Base-by-base conservation (phyloP, 495 filamentous ascomycete genomes). In the Aspergillus asperescens region DNA sequence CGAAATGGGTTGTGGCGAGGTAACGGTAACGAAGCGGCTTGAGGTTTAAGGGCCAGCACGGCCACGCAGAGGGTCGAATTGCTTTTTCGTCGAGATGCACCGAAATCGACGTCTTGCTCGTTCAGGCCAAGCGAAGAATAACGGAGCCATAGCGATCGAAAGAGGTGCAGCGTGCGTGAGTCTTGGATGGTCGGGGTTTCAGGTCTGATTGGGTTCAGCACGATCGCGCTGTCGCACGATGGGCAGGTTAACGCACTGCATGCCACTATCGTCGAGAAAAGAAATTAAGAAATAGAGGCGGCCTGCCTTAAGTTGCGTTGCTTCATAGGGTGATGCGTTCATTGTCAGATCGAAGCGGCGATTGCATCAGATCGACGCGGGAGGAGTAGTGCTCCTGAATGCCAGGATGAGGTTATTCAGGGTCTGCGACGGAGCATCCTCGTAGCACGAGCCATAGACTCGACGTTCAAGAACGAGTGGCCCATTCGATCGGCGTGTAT, bases 401-500 rank as follows among this genome's bases (percentile, higher is more conserved):
- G 22, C 35, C 29, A 41, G n/a, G 38, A 41, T 41, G 38, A 41
- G 38, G 22, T 25, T 43, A 25, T 43, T 43, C 40, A 27, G 40
- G 40, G 40, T 43, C 40, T 28, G 22, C 40, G 22, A 43, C 23
- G 25, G 13, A 31, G 27, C 16, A 46, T 32, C 7, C 29, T 32
- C 10, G 29, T 13, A 32, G 29, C 7, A 32, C 29, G 7, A 32
- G 10, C 3, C 29, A 35, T 15, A 35, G 32, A 5, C 32, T 35
- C 32, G 32, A 24, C 20, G 22, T 25, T 22, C 9, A 35, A 47
- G 32, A 37, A 38, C 46, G n/a, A 49, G 46, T 22, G 31, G n/a
- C 12, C 42, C 42, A 54, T 25, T 40, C 23, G 68, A 71, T 71
- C 69, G 63, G 57, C 67, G 48, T 58, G 44, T 35, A 35, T 67